Base-by-base conservation (phyloP, 257 asterid species). In the Paulownia fortunei region DNA sequence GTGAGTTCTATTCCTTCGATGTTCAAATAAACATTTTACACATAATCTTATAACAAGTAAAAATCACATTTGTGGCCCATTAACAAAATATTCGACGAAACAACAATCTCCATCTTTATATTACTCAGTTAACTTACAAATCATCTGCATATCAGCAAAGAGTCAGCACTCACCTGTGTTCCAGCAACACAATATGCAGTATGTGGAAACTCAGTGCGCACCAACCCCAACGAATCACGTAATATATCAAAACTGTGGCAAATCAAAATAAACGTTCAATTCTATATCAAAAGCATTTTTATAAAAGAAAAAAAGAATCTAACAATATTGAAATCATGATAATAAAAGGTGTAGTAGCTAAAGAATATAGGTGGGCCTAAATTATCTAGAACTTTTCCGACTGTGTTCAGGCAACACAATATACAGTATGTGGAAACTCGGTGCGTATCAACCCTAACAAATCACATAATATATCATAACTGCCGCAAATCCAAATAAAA, bases 141-240 rank as follows among this genome's bases (percentile, higher is more conserved):
- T 18, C 4, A 76, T 70, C 15, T 26, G 59, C 55, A 32, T 46
- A 63, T 44, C 21, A 30, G 63, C 41, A 79, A 60, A 47, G 3
- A 62, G 23, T 76, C 46, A 36, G 47, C 42, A 27, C 83, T 87
- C 70, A 92, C 99, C 89, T 96, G 99, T 15, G 99, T 92, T 73
- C 99, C 99, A 7, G 98, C 91, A 51, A 93, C 83, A 12, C 97
- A 91, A 69, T 89, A 93, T 6, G 87, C 83, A 0, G 97, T 87
- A 76, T 95, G 98, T 6, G 99, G 97, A 76, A 95, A 95, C 76
- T 91, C 97, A 0, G 97, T 87, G 47, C 99, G 96, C 74, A 92
- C 91, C 85, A 96, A 67, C 58, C 98, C 97, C 83, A 96, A 83
- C 0, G 94, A 85, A 82, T 96, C 99, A 0, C 88, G 97, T 77